Conservation (phyloP, 208 protist genomes). For the Leishmania aethiopica region DNA sequence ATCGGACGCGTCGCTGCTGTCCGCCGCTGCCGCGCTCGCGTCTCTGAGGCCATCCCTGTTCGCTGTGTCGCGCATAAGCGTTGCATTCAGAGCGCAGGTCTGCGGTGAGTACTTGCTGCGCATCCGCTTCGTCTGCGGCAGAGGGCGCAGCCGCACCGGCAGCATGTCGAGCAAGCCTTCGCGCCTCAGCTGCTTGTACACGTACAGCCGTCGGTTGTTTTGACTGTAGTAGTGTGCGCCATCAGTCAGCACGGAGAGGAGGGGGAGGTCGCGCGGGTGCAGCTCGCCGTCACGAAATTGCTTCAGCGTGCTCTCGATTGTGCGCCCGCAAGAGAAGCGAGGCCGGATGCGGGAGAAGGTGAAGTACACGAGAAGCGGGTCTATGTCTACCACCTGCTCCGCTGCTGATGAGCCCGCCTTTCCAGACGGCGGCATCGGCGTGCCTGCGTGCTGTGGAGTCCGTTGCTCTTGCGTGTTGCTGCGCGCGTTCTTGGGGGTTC, state of each 20-base stretch:
- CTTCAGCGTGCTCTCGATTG: constrained; percentile 72
- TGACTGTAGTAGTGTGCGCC: constrained; percentile 69
- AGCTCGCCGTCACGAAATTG: constrained; percentile 62
- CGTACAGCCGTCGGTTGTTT: constrained; percentile 88
- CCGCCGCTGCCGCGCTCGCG: not conserved
- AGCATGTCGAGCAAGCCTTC: constrained; percentile 49
- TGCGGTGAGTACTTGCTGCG: constrained; percentile 70
- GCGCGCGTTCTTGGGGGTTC: not conserved
- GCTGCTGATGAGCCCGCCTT: constrained; percentile 4
- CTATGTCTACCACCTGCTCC: constrained; percentile 43
- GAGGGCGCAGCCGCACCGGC: constrained; percentile 63
- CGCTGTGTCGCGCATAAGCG: constrained; percentile 60
- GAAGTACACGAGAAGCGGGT: constrained; percentile 79
- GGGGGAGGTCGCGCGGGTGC: constrained; percentile 59
- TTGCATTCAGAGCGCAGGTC: constrained; percentile 76
- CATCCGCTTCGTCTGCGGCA: constrained; percentile 77
- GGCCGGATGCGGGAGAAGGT: constrained; percentile 87
- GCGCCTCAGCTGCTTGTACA: constrained; percentile 75
- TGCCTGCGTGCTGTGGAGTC: not conserved
- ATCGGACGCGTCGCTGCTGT: not conserved
- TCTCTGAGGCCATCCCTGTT: constrained; percentile 1
- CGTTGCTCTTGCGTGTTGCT: not conserved
- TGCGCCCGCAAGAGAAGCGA: constrained; percentile 82
- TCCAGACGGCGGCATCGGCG: not conserved
- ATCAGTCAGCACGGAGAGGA: constrained; percentile 73